Evolutionary conservation across 2,329 filamentous ascomycete species (phyloP).

Genomic region (Colletotrichum cordylinicola): DNA sequence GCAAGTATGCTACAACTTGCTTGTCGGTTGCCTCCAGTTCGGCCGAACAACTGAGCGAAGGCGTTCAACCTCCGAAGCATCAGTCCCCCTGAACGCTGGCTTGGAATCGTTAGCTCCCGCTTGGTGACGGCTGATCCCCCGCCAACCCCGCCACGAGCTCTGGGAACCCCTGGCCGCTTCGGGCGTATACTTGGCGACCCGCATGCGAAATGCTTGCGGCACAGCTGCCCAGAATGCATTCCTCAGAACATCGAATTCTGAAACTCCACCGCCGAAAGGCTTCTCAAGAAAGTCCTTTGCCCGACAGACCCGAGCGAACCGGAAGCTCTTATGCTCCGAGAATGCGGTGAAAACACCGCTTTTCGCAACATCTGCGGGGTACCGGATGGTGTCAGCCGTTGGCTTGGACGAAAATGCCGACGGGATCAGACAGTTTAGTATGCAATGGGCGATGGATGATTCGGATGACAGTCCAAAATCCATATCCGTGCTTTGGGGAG

Average conservation of each 20-base stretch:
- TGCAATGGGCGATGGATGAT: neutral
- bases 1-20: neutral
- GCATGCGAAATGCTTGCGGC: conserved; percentile 7
- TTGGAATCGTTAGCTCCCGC: neutral
- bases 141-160: neutral
- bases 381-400: neutral
- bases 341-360: neutral
- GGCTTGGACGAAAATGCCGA: neutral
- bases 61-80: neutral
- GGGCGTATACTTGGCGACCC: neutral
- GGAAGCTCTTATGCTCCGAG: neutral
- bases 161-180: neutral
- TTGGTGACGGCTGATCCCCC: neutral
- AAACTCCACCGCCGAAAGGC: neutral
- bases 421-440: neutral
- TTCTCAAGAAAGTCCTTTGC: neutral
- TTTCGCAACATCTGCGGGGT: neutral
- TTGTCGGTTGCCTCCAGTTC: neutral
- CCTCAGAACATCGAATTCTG: conserved; percentile 7
- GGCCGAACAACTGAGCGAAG: neutral
- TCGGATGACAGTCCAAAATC: neutral
- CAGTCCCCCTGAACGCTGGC: neutral
- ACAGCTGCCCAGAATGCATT: conserved; percentile 6
- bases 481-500: neutral
- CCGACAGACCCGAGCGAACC: neutral